Evolutionary conservation across 2,329 filamentous ascomycete genomes (phyloP).

Genomic region (Claviceps sp.): DNA sequence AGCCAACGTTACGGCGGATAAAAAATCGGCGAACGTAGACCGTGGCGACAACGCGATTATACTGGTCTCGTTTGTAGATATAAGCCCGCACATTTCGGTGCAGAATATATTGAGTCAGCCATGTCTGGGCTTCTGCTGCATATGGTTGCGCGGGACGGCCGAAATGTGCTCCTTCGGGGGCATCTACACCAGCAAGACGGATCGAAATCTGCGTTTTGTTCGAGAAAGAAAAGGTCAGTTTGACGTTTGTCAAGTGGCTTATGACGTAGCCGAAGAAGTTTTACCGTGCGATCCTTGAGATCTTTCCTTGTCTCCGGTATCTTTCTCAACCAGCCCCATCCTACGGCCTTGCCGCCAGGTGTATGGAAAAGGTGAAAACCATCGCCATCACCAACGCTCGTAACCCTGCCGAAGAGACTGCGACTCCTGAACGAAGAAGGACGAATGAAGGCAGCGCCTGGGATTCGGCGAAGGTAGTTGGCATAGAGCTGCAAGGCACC

Average conservation of each 20-base stretch:
- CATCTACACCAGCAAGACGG: slow-evolving; percentile 82
- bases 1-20: slow-evolving; percentile 65
- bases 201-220: slow-evolving; percentile 54
- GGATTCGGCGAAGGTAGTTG: slow-evolving; percentile 73
- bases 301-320: slow-evolving; percentile 57
- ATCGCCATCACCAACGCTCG: slow-evolving; percentile 90
- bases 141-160: slow-evolving; percentile 78
- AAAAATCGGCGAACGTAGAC: slow-evolving; percentile 61
- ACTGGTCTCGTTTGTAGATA: slow-evolving; percentile 79
- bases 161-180: slow-evolving; percentile 87
- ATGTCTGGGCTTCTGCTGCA: slow-evolving; percentile 65
- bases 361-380: slow-evolving; percentile 93
- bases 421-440: slow-evolving; percentile 61
- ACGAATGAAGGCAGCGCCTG: slow-evolving; percentile 60
- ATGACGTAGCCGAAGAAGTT: neutral
- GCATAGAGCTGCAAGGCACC: slow-evolving; percentile 44
- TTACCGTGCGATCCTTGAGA: slow-evolving; percentile 65
- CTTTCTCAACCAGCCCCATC: slow-evolving; percentile 84
- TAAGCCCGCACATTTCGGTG: slow-evolving; percentile 66
- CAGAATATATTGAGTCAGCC: slow-evolving; percentile 61
- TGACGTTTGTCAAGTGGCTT: neutral
- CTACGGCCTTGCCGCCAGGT: slow-evolving; percentile 71
- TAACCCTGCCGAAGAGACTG: slow-evolving; percentile 74
- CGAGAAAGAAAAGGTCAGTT: neutral
- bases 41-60: slow-evolving; percentile 78